Evolutionary conservation across 192 early-diverging fungal genomes (phyloP), one percentile per base, ranked within the genome.

Genomic region (Rhizoclosmatium globosum): DNA sequence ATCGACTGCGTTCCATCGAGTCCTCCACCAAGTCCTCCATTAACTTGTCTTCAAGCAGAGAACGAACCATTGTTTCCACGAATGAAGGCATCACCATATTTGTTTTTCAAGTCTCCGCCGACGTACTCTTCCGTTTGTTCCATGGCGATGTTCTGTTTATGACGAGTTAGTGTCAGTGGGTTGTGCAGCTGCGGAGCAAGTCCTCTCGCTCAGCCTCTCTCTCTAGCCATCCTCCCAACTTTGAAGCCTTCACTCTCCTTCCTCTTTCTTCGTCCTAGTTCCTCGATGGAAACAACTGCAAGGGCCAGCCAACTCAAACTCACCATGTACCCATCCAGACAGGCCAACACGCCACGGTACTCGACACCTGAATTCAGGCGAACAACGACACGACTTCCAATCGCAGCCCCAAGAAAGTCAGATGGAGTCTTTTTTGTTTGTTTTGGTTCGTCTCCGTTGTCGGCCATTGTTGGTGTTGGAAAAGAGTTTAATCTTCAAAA

Each of bases 41-140:
- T 31, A 31, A 31, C 31, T 31, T 31, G 31, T 31, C 31, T 31
- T 31, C 31, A 31, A 31, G 31, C 31, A 31, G 31, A 31, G 31
- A 31, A 53, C 48, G 23, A 91, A 93, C 94, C 94, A 82, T 98
- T 98, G 86, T 99, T 99, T 71, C 97, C 97, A 9, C 97, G 93
- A 84, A 99, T 95, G 84, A 99, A 99, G 2, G 92, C 92, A 74
- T 99, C 97, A 31, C 96, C 96, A 81, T 97, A 99, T 66, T 87
- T 92, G 86, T 97, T 96, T 73, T 93, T 96, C 45, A 95, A 84
- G 68, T 93, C 87, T n/a, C 97, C 97, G 81, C 97, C 93, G 42
- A 97, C 96, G 67, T 93, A 97, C 85, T 99, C 97, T 77, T 97
- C 92, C 3, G 96, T 97, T 71, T 96, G 90, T 85, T 98, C 97